Base-by-base conservation (phyloP, 106 monocot species). In the Xerophyta viscosa region DNA sequence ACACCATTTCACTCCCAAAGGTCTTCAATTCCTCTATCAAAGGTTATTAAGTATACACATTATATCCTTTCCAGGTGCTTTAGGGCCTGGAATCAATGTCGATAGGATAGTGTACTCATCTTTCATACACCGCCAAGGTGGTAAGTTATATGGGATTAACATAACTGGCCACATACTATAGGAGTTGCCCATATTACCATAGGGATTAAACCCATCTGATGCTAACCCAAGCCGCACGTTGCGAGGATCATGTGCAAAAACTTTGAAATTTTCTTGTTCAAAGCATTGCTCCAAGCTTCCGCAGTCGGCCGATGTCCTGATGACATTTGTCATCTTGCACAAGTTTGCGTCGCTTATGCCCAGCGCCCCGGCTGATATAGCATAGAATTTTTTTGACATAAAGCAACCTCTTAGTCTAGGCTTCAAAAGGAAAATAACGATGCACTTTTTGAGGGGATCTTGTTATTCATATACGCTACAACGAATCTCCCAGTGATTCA, bases 141-240 rank as follows among this genome's bases (percentile, higher is more conserved):
- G 29, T 14, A 61, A 61, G 19, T 61, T 49, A 22, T 61, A 61
- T 15, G 27, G 6, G 6, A 48, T 36, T 10, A 61, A 0, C 10
- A 48, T 20, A 8, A 49, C 47, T 9, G 47, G 46, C 46, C 48
- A 48, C 29, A 31, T 36, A 20, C 29, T 61, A 49, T 61, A 48
- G 13, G 29, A 20, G 3, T 31, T 9, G 13, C 20, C 31, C 61
- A 48, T 61, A 5, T 37, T 48, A 1, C 9, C 3, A 33, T 26
- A 61, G 3, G 4, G 48, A 48, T 46, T 61, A 31, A 61, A 61
- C 8, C 26, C 47, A 61, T 61, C 48, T 31, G 18, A 31, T 30
- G 61, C 26, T 8, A 61, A 36, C 1, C 61, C 61, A 15, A 61
- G 18, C 31, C 47, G 17, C 27, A 61, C 48, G 48, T 61, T 61